Percentiles rank a stretch among this genome's conserved stretches.
Conservation (phyloP, 2,329 filamentous ascomycete genomes). For the Sordariomycetes sp. region DNA sequence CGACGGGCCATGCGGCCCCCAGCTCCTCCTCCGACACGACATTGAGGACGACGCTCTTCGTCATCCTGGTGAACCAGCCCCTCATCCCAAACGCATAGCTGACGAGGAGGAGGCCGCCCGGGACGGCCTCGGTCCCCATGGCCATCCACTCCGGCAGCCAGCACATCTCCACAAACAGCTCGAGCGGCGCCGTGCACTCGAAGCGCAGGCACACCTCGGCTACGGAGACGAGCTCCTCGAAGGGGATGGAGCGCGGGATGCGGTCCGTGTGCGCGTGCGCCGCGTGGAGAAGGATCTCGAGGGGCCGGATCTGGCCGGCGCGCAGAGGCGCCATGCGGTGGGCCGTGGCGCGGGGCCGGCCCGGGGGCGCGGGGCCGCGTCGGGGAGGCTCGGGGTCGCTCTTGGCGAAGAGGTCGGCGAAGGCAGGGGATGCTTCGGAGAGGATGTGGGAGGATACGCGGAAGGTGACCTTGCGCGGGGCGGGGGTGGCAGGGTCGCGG, state of each 20-base stretch:
- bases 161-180: conserved; percentile 32
- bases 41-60: conserved; percentile 33
- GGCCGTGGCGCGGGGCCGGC: conserved; percentile 26
- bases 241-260: conserved; percentile 30
- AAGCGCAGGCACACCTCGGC: conserved; percentile 36
- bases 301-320: conserved; percentile 22
- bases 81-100: conserved; percentile 37
- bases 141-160: conserved; percentile 40
- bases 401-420: conserved; percentile 28
- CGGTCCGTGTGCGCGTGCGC: conserved; percentile 34
- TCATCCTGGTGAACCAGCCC: conserved; percentile 32
- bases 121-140: conserved; percentile 30
- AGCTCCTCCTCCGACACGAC: conserved; percentile 27
- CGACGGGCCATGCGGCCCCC: conserved; percentile 30
- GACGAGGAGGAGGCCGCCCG: conserved; percentile 35
- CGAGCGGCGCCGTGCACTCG: conserved; percentile 35
- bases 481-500: background rate
- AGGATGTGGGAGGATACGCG: conserved; percentile 36
- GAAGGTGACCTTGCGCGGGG: conserved; percentile 15
- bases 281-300: conserved; percentile 35
- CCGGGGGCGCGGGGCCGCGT: conserved; percentile 9
- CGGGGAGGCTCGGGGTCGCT: conserved; percentile 3
- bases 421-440: conserved; percentile 36
- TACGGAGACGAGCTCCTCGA: conserved; percentile 35
- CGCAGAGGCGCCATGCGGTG: conserved; percentile 41